Percentiles rank a stretch among this genome's conserved stretches.
Evolutionary conservation across 2,329 filamentous ascomycete genomes (phyloP).

Genomic region (Colletotrichum siamense): DNA sequence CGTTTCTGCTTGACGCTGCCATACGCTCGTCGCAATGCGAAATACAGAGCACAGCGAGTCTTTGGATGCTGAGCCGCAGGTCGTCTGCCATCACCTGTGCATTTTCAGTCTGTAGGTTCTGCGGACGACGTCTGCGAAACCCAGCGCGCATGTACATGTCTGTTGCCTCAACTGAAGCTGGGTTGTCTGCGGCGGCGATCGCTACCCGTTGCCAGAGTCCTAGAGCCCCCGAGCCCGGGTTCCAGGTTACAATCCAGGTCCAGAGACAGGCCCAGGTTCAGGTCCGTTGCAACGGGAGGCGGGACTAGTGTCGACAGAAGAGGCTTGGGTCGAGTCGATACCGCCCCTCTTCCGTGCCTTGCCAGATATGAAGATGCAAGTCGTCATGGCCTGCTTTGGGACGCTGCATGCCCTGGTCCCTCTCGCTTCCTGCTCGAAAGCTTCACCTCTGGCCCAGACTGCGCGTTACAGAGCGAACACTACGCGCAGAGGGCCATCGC

Average conservation of each 20-base stretch:
- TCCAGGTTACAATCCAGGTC: conserved; percentile 14
- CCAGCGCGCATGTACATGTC: neutral
- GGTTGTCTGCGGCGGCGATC: conserved; percentile 18
- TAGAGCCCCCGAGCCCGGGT: conserved; percentile 7
- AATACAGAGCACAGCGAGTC: neutral
- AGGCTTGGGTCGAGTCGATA: conserved; percentile 4
- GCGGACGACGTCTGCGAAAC: neutral
- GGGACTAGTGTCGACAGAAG: conserved; percentile 14
- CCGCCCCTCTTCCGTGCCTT: neutral
- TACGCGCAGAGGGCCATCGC: neutral
- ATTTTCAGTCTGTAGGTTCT: neutral
- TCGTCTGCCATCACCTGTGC: neutral
- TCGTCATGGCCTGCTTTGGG: neutral
- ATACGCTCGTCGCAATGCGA: neutral
- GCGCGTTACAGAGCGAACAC: neutral
- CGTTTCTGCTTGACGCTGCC: neutral
- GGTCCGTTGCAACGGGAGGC: conserved; percentile 4
- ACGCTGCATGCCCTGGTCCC: neutral
- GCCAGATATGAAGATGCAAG: conserved; percentile 5
- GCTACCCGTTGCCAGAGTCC: conserved; percentile 8
- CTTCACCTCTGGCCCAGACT: neutral
- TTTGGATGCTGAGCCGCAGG: neutral
- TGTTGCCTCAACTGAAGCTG: conserved; percentile 2
- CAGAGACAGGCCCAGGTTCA: neutral
- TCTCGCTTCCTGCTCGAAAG: neutral